A percentile compares a stretch with the other conserved stretches of the same genome.
These are phyloP conservation scores for Cyberlindnera japonica DNA, from an alignment of 805 yeast species.

Conservation along the genomic window DNA sequence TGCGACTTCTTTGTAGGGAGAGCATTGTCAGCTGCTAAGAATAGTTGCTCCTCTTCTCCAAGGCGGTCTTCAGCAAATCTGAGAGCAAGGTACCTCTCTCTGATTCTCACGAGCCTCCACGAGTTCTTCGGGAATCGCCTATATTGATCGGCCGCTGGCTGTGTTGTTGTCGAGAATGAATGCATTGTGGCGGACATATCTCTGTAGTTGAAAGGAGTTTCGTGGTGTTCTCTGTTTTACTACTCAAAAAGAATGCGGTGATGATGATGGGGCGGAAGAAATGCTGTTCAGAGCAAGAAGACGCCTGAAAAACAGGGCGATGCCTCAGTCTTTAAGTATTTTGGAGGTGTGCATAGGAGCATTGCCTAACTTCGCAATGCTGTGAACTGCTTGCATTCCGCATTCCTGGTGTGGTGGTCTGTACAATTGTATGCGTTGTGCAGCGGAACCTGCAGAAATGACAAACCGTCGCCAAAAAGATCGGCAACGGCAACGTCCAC, in stretches of 20 bases:
- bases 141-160: conserved; percentile 3
- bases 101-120: conserved; percentile 22
- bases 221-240: no score
- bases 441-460: conserved; percentile 11
- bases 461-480: conserved; percentile 5
- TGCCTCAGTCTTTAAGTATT: no score
- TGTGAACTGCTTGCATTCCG: neutral
- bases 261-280: no score
- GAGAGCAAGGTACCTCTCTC: conserved; percentile 20
- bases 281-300: no score
- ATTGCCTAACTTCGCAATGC: no score
- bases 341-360: no score
- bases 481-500: neutral
- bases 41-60: neutral
- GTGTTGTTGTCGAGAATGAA: neutral
- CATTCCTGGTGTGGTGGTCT: neutral
- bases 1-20: conserved; percentile 12
- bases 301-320: no score
- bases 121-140: conserved; percentile 26
- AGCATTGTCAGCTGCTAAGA: conserved; percentile 2
- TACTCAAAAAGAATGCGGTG: no score
- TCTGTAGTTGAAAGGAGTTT: neutral
- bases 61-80: conserved; percentile 12
- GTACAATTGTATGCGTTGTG: conserved; percentile 1
- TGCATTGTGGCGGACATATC: neutral